phyloP scores from a whole-genome alignment of 345 rosid species.

The Acer yangbiense region DNA sequence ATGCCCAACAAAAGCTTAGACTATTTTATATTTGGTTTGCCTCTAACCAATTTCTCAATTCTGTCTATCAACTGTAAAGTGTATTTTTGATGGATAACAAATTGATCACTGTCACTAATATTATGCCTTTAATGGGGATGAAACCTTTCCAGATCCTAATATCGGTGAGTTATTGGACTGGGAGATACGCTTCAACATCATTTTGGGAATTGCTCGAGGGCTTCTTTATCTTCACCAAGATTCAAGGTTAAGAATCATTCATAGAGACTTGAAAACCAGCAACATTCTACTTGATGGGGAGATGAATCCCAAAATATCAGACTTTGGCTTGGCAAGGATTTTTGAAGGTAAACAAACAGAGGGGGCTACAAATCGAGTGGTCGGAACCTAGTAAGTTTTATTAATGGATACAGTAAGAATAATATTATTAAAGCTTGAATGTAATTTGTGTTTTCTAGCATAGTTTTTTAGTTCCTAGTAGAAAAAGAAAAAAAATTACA shows the following conservation, averaged over 20 bases:
- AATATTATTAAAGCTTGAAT: neutral
- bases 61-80: neutral
- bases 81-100: neutral
- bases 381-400: conserved; percentile 68
- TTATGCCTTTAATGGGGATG: neutral
- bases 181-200: conserved; percentile 49
- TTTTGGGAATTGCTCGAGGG: conserved; percentile 66
- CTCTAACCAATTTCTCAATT: neutral
- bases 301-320: conserved; percentile 77
- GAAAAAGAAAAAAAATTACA: too few relatives aligned
- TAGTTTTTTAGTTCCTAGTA: too few relatives aligned
- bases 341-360: conserved; percentile 53
- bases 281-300: conserved; percentile 62
- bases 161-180: conserved; percentile 40
- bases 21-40: conserved; percentile 54
- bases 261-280: conserved; percentile 67
- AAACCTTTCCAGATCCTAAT: conserved; percentile 38
- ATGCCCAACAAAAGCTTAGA: conserved; percentile 69
- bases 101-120: neutral
- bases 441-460: too few relatives aligned
- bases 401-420: neutral
- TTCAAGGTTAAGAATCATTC: conserved; percentile 69
- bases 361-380: conserved; percentile 56
- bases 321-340: conserved; percentile 71
- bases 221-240: conserved; percentile 75